Base-by-base conservation (phyloP, 148 eudicot genomes). In the Nepenthes gracilis region DNA sequence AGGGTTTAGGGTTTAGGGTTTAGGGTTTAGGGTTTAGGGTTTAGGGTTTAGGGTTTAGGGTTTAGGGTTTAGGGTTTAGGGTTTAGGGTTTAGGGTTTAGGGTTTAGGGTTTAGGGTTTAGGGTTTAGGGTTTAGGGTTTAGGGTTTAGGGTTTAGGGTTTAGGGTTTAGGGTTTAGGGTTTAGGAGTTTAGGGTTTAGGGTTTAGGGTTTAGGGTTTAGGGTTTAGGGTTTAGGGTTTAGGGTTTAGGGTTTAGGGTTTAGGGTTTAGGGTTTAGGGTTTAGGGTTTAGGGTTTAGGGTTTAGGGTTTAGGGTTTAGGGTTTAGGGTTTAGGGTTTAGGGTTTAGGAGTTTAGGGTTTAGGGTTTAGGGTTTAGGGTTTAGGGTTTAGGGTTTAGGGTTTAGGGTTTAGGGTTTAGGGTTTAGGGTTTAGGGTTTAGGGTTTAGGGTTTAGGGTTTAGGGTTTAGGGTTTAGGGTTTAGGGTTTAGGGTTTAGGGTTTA, bases 91-190 rank as follows among this genome's bases (percentile, higher is more conserved):
- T 49, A 40, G 63, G 70, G 57, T 58, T 67, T 43, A 40, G 63
- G 70, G 57, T 58, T 67, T 49, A 40, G 63, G 70, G 57, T 58
- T 67, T 49, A 32, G 63, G 70, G 57, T 50, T 67, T 36, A 40
- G 70, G 70, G 63, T 67, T 67, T 50, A 38, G 70, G 70, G 63
- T 67, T 67, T 58, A 51, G 70, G 70, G 63, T 67, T 67, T 58
- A 59, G 70, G 70, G 63, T 67, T 67, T 58, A 51, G 70, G 70
- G 61, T 67, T 67, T 58, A 59, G 70, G 70, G 63, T 67, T 67
- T 58, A 51, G 70, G 70, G 63, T 67, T 67, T 67, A 58, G 70
- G 70, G 70, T 67, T 67, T 59, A 51, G 70, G 70, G 63, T 67
- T 67, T 58, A 58, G 70, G 70, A 64, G 50, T 59, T 59, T 49